phyloP scores from a whole-genome alignment of 805 yeast genomes.

The Lipomyces lipofer region DNA sequence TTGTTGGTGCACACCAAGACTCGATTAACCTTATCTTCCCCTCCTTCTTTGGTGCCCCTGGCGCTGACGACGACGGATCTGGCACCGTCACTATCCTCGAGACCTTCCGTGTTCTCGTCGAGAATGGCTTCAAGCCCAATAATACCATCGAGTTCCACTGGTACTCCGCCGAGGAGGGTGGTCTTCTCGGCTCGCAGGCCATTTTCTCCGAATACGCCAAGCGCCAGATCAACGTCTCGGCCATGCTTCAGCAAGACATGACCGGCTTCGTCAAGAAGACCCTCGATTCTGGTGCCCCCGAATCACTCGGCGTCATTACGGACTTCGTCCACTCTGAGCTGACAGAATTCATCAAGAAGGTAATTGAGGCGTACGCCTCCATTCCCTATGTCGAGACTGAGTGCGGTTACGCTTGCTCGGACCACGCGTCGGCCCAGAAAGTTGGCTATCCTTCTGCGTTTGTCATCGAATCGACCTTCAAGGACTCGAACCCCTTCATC shows the following conservation, averaged over 20 bases:
- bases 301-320: conserved; percentile 74
- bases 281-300: conserved; percentile 52
- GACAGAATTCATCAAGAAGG: conserved; percentile 59
- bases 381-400: conserved; percentile 72
- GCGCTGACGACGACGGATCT: conserved; percentile 93
- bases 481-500: conserved; percentile 63
- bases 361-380: conserved; percentile 61
- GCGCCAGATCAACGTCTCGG: conserved; percentile 57
- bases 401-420: conserved; percentile 94
- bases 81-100: conserved; percentile 81
- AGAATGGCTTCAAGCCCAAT: conserved; percentile 51
- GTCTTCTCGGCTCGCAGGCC: conserved; percentile 81
- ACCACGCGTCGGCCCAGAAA: conserved; percentile 82
- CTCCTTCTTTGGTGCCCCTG: conserved; percentile 70
- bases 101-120: conserved; percentile 63
- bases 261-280: conserved; percentile 70
- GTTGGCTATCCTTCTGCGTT: conserved; percentile 84
- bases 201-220: conserved; percentile 59
- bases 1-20: conserved; percentile 90
- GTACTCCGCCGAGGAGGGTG: conserved; percentile 95
- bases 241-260: conserved; percentile 95
- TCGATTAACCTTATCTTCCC: conserved; percentile 77
- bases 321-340: conserved; percentile 63
- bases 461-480: conserved; percentile 74
- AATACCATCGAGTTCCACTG: conserved; percentile 90